Conservation (phyloP, 768 basidiomycete genomes). For the Lactarius psammicola region DNA sequence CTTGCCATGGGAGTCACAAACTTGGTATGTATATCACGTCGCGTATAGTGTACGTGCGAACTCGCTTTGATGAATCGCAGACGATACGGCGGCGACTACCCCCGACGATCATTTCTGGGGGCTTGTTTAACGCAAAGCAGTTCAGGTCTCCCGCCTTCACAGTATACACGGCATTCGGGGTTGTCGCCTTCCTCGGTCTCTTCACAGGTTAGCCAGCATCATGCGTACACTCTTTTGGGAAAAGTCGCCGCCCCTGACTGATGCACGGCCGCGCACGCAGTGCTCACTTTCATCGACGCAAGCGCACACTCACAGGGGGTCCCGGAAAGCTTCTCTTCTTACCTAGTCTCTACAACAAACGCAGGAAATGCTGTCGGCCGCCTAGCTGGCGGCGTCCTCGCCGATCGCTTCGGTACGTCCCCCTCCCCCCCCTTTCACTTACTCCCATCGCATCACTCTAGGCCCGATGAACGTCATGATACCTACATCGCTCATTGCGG, state of each 20-base stretch:
- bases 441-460: conserved; percentile 29
- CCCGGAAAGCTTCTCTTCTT: conserved; percentile 52
- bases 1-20: conserved; percentile 53
- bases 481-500: too few relatives aligned
- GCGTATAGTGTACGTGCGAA: conserved; percentile 10
- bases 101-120: conserved; percentile 51
- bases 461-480: conserved; percentile 60
- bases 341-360: conserved; percentile 67
- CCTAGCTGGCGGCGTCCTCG: conserved; percentile 49
- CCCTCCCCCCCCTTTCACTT: not conserved
- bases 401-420: conserved; percentile 51
- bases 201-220: conserved; percentile 42
- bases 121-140: conserved; percentile 58
- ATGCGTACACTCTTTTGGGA: not conserved
- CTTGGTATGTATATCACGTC: conserved; percentile 38
- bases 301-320: conserved; percentile 54
- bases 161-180: conserved; percentile 55
- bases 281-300: conserved; percentile 65
- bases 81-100: conserved; percentile 48
- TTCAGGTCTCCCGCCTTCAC: conserved; percentile 54
- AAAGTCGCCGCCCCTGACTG: not conserved
- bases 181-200: conserved; percentile 62
- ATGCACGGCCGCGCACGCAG: conserved; percentile 42
- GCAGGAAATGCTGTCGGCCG: conserved; percentile 64
- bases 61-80: conserved; percentile 31